These are phyloP conservation scores for Aspergillus fumigatiaffinis DNA, from an alignment of 2,329 filamentous ascomycete species.

Conservation along the genomic window DNA sequence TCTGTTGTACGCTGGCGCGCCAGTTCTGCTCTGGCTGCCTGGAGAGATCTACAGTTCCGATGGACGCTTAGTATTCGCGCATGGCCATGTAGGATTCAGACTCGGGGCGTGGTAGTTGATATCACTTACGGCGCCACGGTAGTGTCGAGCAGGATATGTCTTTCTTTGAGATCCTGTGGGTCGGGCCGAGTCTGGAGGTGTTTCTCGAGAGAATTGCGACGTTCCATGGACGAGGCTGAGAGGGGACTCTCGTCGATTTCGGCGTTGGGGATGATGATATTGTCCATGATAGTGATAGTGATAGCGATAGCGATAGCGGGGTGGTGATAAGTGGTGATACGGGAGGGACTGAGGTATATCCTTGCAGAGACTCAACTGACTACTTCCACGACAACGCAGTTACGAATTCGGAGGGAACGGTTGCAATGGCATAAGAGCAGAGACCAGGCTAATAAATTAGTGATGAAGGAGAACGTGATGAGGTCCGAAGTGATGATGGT, in stretches of 20 bases:
- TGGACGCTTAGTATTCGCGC: neutral
- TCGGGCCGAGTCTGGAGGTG: conserved; percentile 68
- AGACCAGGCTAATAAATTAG: neutral
- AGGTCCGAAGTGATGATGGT: conserved; percentile 3
- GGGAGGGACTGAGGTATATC: neutral
- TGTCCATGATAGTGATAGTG: conserved; percentile 14
- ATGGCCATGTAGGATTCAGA: neutral
- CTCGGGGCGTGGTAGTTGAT: neutral
- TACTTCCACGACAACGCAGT: neutral
- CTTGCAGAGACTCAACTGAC: neutral
- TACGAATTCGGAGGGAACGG: neutral
- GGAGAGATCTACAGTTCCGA: conserved; percentile 57
- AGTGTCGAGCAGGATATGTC: conserved; percentile 65
- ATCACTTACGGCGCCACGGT: conserved; percentile 61
- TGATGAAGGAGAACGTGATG: neutral
- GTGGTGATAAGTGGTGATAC: neutral
- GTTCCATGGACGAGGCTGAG: conserved; percentile 47
- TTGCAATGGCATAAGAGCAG: neutral
- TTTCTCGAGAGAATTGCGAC: conserved; percentile 66
- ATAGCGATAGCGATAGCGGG: neutral
- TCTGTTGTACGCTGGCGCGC: conserved; percentile 62
- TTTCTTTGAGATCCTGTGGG: conserved; percentile 61
- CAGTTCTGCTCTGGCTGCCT: conserved; percentile 59
- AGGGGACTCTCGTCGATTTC: conserved; percentile 57
- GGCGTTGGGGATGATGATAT: conserved; percentile 12